Percentiles rank a stretch among this genome's conserved stretches.
phyloP scores from a whole-genome alignment of 2,329 filamentous ascomycete genomes.

The Elsinoe arachidis region DNA sequence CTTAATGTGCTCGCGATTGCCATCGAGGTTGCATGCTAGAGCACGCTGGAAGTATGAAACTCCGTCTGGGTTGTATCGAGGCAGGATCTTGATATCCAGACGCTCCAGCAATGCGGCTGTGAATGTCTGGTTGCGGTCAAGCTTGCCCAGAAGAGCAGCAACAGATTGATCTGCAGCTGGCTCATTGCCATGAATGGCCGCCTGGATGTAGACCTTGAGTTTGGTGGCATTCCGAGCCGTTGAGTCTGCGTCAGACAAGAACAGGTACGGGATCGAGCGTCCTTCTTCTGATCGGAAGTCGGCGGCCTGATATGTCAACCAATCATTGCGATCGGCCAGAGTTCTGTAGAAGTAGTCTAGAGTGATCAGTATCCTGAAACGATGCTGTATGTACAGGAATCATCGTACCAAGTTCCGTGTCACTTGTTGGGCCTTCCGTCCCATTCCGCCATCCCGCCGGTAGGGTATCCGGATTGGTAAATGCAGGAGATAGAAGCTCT shows the following conservation, averaged over 20 bases:
- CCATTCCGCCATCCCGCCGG: conserved; percentile 18
- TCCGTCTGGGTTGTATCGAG: conserved; percentile 18
- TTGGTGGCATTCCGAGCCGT: background rate
- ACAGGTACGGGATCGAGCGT: conserved; percentile 17
- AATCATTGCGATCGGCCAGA: conserved; percentile 18
- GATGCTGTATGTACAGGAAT: background rate
- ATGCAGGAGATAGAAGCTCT: conserved; percentile 19
- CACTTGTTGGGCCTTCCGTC: conserved; percentile 19
- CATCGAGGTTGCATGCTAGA: conserved; percentile 20
- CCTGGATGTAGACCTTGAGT: conserved; percentile 11
- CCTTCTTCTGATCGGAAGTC: conserved; percentile 18
- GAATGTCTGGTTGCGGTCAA: conserved; percentile 28
- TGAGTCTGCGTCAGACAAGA: conserved; percentile 6
- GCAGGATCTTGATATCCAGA: conserved; percentile 15
- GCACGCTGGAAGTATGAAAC: conserved; percentile 21
- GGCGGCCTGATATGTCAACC: conserved; percentile 16
- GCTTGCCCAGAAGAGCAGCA: conserved; percentile 29
- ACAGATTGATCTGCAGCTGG: conserved; percentile 30
- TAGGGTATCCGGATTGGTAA: conserved; percentile 18
- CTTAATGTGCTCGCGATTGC: conserved; percentile 22
- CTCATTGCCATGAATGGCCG: conserved; percentile 22
- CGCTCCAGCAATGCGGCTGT: conserved; percentile 25
- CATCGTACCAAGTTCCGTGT: conserved; percentile 14
- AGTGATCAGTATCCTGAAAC: background rate
- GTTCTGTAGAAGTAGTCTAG: conserved; percentile 17